Percentiles rank a stretch among this genome's conserved stretches.
Conservation (phyloP, 139 green algal genomes). For the Monoraphidium neglectum region DNA sequence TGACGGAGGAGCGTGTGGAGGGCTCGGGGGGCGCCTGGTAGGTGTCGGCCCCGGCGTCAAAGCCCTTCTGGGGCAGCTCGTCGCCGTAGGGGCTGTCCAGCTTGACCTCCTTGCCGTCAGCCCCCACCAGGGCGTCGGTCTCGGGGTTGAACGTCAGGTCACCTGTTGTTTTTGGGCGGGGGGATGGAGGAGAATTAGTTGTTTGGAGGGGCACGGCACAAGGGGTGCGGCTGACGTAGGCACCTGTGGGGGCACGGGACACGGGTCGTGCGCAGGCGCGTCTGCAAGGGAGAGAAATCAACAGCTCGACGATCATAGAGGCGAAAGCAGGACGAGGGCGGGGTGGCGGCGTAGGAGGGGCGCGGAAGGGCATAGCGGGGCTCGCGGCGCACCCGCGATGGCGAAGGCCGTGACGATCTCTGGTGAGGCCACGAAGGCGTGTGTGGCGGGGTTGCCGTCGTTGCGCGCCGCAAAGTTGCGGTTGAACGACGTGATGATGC, state of each 20-base stretch:
- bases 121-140: slow-evolving; percentile 75
- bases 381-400: slow-evolving; percentile 59
- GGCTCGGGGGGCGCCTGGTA: slow-evolving; percentile 65
- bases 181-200: too few relatives aligned
- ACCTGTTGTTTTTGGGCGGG: slow-evolving; percentile 26
- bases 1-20: slow-evolving; percentile 6
- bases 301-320: too few relatives aligned
- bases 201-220: too few relatives aligned
- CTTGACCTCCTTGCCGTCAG: slow-evolving; percentile 87
- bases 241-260: too few relatives aligned
- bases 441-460: slow-evolving; percentile 92
- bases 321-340: too few relatives aligned
- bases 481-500: slow-evolving; percentile 96
- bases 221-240: too few relatives aligned
- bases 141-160: slow-evolving; percentile 97
- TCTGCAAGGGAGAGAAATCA: too few relatives aligned
- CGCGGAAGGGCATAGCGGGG: too few relatives aligned
- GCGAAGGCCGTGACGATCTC: slow-evolving; percentile 90
- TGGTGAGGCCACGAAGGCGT: slow-evolving; percentile 91
- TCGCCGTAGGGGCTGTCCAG: slow-evolving; percentile 82
- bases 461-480: slow-evolving; percentile 95
- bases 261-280: too few relatives aligned
- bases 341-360: too few relatives aligned
- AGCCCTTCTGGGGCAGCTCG: slow-evolving; percentile 75
- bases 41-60: slow-evolving; percentile 58